Conservation (phyloP, 75 land plant genomes). For the Adiantum capillusveneris region DNA sequence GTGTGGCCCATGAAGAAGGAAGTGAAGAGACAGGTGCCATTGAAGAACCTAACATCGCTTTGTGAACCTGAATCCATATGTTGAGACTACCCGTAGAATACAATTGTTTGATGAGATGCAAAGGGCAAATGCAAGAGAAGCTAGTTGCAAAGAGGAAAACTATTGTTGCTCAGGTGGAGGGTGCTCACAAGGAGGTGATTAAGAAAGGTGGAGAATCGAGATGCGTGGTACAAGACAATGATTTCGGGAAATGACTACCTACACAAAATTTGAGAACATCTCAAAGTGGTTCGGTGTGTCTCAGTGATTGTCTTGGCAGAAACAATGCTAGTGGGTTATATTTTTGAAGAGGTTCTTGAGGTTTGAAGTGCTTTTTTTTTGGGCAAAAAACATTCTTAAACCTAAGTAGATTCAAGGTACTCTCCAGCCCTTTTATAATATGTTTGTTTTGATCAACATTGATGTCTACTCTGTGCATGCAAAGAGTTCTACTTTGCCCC, state of each 20-base stretch:
- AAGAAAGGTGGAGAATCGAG: conserved; percentile 71
- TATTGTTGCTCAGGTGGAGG: conserved; percentile 34
- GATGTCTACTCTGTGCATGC: no score
- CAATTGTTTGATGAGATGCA: conserved; percentile 1
- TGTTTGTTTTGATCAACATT: no score
- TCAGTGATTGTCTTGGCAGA: no score
- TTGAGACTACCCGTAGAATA: conserved; percentile 8
- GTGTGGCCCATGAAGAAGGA: conserved; percentile 10
- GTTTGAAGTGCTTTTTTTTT: no score
- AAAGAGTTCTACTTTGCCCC: no score
- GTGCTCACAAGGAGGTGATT: conserved; percentile 39
- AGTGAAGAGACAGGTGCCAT: conserved; percentile 4
- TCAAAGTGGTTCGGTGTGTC: conserved; percentile 87
- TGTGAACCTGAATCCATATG: conserved; percentile 14
- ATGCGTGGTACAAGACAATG: conserved; percentile 88
- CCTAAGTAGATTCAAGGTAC: no score
- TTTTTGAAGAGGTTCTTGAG: no score
- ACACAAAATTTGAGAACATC: conserved; percentile 83
- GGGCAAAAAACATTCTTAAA: no score
- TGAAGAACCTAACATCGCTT: conserved; percentile 16
- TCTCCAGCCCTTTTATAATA: no score
- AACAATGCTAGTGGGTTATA: no score
- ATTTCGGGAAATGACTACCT: conserved; percentile 74
- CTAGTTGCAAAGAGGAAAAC: conserved; percentile 54
- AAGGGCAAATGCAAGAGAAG: conserved; percentile 63